Base-by-base conservation (phyloP, 352 stramenopile species). In the Globisporangium polare region DNA sequence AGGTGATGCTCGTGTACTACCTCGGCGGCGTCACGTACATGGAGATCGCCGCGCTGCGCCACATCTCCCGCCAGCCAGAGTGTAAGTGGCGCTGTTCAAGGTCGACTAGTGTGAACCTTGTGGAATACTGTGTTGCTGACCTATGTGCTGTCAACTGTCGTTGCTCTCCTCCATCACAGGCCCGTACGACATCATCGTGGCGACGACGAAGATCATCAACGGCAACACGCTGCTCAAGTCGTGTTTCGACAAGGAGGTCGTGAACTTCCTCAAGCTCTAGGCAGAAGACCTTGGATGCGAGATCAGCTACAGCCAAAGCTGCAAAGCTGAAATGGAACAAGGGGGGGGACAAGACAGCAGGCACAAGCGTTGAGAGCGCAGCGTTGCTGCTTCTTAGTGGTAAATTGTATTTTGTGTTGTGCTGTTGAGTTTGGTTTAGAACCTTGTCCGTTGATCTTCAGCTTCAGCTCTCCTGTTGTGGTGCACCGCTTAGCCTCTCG, bases 1-100 rank as follows among this genome's bases (percentile, higher is more conserved):
- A 98, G 71, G 92, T 98, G 37, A 86, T 99, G 74, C 71, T 99
- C 10, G 91, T 99, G 20, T 97, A 97, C 73, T 99, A 97, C 73
- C 62, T 99, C 17, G 97, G 97, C 43, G 97, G 97, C 29, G 89
- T 99, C 15, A 98, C 95, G 20, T 98, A 92, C 72, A 98, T 98
- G 89, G 97, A 99, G 72, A 97, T 98, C 62, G 95, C 97, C 18
- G 94, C 95, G 18, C 73, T 99, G 42, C 89, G 97, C 29, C 97
- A 98, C 74, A 77, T 99, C 33, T 98, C 91, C 17, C 89, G 88
- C 59, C 83, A 96, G 41, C 79, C 87, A 13, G 85, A 90, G 7
- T 99, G 96, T 91, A 90, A 72, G 67, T 97, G 58, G 24, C 29
- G n/a, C 27, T 43, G 24, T 20, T 53, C 3, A 35, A 7, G 4